A percentile compares a stretch with the other conserved stretches of the same genome.
Evolutionary conservation across 176 grass and related monocot species (phyloP).

Genomic region (Aegilops sharonensis): DNA sequence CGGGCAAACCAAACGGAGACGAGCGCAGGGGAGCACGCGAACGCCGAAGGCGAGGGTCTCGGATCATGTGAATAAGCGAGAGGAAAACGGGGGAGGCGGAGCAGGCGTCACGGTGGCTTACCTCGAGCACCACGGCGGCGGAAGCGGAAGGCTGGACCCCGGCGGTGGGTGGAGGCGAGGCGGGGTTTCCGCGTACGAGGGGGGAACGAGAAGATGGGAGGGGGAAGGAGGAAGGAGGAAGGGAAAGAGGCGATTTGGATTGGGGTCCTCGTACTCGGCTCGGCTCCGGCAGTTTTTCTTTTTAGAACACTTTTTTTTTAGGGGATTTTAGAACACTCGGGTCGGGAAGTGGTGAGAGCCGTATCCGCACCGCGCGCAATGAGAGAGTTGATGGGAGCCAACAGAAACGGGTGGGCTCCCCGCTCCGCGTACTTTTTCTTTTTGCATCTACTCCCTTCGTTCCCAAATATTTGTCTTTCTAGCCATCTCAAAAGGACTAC

Average conservation of each 20-base stretch:
- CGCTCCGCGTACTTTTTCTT: too few relatives aligned
- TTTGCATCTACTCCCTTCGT: too few relatives aligned
- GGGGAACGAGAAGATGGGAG: background rate
- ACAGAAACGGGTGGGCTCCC: too few relatives aligned
- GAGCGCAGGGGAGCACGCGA: background rate
- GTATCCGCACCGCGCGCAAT: too few relatives aligned
- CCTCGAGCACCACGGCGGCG: background rate
- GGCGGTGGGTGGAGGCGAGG: conserved; percentile 21
- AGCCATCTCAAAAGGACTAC: too few relatives aligned
- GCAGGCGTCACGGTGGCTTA: background rate
- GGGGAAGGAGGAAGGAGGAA: background rate
- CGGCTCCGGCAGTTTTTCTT: background rate
- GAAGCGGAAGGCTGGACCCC: background rate
- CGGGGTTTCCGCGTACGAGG: background rate
- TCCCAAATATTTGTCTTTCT: too few relatives aligned
- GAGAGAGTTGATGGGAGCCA: too few relatives aligned
- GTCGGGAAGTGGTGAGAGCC: too few relatives aligned
- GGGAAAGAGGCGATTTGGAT: conserved; percentile 11
- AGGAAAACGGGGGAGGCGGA: background rate
- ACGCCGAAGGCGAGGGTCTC: background rate
- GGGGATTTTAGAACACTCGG: too few relatives aligned
- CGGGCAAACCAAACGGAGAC: background rate
- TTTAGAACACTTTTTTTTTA: too few relatives aligned
- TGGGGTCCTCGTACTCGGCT: background rate
- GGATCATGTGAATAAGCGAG: background rate